A percentile compares a stretch with the other conserved stretches of the same genome.
phyloP scores from a whole-genome alignment of 2,329 filamentous ascomycete species.

The Blastomyces gilchristii region DNA sequence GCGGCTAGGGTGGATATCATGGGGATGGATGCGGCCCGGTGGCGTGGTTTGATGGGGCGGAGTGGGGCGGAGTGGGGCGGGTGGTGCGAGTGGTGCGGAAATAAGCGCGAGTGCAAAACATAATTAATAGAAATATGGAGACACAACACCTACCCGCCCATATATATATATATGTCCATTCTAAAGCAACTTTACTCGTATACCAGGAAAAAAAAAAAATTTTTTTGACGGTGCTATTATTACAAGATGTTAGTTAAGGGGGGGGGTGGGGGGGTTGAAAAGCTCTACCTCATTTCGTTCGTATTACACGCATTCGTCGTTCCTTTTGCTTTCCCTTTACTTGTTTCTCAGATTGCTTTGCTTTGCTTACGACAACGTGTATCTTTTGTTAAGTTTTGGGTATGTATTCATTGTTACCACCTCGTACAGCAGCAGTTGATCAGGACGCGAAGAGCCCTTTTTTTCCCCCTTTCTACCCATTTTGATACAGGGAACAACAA shows the following conservation, averaged over 20 bases:
- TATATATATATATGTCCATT: background rate
- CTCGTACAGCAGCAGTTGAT: background rate
- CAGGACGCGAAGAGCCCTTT: background rate
- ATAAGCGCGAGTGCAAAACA: no score
- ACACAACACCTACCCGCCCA: background rate
- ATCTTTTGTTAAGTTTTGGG: background rate
- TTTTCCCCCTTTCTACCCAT: background rate
- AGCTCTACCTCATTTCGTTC: background rate
- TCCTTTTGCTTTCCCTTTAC: background rate
- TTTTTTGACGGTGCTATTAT: background rate
- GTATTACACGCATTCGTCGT: background rate
- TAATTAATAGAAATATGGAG: background rate
- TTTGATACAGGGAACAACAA: background rate
- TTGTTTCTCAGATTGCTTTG: background rate
- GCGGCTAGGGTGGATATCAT: background rate
- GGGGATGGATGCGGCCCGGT: no score
- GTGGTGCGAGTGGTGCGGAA: no score
- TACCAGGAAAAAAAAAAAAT: no score
- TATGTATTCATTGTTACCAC: background rate
- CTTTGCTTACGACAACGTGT: background rate
- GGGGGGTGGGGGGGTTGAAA: no score
- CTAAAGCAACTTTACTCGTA: background rate
- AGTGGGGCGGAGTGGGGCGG: no score
- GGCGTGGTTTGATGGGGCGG: no score
- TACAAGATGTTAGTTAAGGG: background rate